Evolutionary conservation across 306 rosid genomes (phyloP), one percentile per base, ranked within the genome.

Genomic region (Quercus mongolica): DNA sequence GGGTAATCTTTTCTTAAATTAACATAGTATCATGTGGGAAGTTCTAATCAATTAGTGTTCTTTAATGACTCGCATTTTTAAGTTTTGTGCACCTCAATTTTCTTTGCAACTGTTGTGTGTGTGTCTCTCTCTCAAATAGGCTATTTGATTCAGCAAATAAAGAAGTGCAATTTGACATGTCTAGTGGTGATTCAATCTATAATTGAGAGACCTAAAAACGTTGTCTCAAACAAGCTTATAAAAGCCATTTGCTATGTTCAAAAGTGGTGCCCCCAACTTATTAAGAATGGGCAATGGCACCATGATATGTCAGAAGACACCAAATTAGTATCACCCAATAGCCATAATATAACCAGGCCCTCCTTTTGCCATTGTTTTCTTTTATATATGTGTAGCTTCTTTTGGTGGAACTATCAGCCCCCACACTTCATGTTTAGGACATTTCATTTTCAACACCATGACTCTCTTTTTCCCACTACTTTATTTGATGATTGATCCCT

Each of bases 161-260:
- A 49, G 15, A 13, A 13, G 15, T 10, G 54, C 62, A 69, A 62
- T 26, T 62, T 26, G 68, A 26, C 28, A 25, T 62, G 68, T 62
- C 28, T 23, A n/a, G 11, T 46, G 14, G 13, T 3, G 52, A 46
- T 46, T 11, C 52, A 14, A 46, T 46, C 52, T 49, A 49, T 49
- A 49, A 49, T 30, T 38, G 12, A 5, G 41, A 59, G 23, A 23
- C 6, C 38, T 9, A 58, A 33, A 33, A 76, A 21, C 31, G 56
- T 59, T 85, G 83, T 81, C 86, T 83, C 55, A 85, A 79, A 76
- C 73, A 51, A 82, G 81, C 44, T 15, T 59, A 82, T 33, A 49
- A 57, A 41, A 59, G 56, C 23, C 72, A 88, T 72, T 57, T 82
- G 58, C 77, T 49, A 71, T 84, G 76, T 44, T 79, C 12, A 13